Evolutionary conservation across 106 monocot genomes (phyloP).

Genomic region (Allium sativum): DNA sequence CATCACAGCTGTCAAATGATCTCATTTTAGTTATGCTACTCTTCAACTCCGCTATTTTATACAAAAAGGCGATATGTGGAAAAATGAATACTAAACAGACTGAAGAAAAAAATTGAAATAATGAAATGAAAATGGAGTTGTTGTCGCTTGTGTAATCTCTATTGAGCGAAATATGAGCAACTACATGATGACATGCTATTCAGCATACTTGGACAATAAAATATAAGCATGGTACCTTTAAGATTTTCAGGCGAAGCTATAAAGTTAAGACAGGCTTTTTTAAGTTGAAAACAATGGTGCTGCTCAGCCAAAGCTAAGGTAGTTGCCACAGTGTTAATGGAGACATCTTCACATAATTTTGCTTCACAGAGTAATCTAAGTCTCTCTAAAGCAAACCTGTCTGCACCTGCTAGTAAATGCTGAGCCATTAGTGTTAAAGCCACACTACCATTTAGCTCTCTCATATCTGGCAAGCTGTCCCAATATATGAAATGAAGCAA

Average conservation of each 20-base stretch:
- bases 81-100: too few species aligned
- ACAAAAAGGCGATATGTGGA: too few species aligned
- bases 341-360: slow-evolving; percentile 23
- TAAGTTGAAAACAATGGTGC: slow-evolving; percentile 78
- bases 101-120: too few species aligned
- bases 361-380: slow-evolving; percentile 37
- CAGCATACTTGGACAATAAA: neutral
- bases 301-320: slow-evolving; percentile 50
- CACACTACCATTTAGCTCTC: slow-evolving; percentile 53
- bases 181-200: too few species aligned
- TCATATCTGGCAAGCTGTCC: slow-evolving; percentile 71
- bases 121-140: too few species aligned
- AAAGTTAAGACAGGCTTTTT: slow-evolving; percentile 71
- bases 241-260: slow-evolving; percentile 79
- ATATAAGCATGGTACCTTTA: slow-evolving; percentile 34
- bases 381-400: slow-evolving; percentile 42
- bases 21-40: too few species aligned
- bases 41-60: too few species aligned
- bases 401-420: slow-evolving; percentile 81
- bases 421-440: slow-evolving; percentile 77
- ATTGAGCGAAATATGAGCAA: too few species aligned
- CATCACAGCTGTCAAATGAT: slow-evolving; percentile 65
- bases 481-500: slow-evolving; percentile 86
- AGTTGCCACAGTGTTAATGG: slow-evolving; percentile 30
- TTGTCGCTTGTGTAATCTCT: too few species aligned